Percentiles rank a stretch among this genome's conserved stretches.
phyloP scores from a whole-genome alignment of 352 stramenopile species.

The Phytopythium boreale region DNA sequence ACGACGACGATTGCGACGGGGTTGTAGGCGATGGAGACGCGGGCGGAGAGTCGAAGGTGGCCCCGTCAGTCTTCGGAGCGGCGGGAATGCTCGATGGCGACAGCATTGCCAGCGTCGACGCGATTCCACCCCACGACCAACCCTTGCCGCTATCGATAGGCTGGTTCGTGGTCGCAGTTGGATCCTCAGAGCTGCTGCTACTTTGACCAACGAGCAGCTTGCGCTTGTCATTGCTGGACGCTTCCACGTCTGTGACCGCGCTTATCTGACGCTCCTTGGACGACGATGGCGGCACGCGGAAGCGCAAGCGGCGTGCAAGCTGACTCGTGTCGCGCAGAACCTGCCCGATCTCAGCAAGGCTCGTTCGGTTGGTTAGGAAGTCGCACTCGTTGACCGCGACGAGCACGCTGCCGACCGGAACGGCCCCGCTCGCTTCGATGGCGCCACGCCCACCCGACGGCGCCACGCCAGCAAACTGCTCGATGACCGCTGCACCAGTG shows the following conservation, averaged over 20 bases:
- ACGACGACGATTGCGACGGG: conserved; percentile 4
- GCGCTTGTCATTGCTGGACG: conserved; percentile 7
- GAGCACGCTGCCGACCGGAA: conserved; percentile 45
- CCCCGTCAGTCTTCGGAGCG: neutral
- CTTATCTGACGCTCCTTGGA: conserved; percentile 1
- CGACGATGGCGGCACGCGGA: conserved; percentile 30
- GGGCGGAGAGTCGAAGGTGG: neutral
- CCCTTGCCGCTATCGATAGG: neutral
- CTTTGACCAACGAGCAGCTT: conserved; percentile 12
- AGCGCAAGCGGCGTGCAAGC: conserved; percentile 32
- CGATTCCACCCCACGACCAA: conserved; percentile 1
- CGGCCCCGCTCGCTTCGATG: conserved; percentile 42
- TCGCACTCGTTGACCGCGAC: conserved; percentile 61
- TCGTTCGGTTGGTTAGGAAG: conserved; percentile 30
- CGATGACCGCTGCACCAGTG: conserved; percentile 38
- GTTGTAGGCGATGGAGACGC: neutral
- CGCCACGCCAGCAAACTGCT: conserved; percentile 42
- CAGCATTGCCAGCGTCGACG: conserved; percentile 5
- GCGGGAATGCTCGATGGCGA: neutral
- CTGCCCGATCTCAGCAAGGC: conserved; percentile 36
- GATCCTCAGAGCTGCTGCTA: conserved; percentile 3
- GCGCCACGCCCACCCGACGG: conserved; percentile 28
- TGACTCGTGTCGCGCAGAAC: conserved; percentile 53
- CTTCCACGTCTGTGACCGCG: conserved; percentile 3
- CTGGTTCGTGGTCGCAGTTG: neutral